phyloP scores from a whole-genome alignment of 2,329 filamentous ascomycete genomes.

The Pseudogymnoascus sp. region DNA sequence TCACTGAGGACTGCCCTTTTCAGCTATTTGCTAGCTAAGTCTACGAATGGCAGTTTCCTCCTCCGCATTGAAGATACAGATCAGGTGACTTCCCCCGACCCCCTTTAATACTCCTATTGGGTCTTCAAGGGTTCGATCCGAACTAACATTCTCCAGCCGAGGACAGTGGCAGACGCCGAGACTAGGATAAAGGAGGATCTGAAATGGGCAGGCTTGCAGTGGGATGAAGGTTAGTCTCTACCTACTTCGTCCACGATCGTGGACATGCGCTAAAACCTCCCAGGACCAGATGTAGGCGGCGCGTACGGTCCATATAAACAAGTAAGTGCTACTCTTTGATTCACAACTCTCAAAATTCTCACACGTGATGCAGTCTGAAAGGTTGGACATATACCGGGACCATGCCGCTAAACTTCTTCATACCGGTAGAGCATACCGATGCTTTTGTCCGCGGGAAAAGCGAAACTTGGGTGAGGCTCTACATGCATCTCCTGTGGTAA shows the following conservation, averaged over 20 bases:
- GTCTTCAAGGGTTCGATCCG: constrained; percentile 26
- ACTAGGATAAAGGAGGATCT: constrained; percentile 69
- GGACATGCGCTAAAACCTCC: constrained; percentile 10
- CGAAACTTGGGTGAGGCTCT: constrained; percentile 20
- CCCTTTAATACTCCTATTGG: constrained; percentile 7
- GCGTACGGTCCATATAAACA: constrained; percentile 80
- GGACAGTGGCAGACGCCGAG: constrained; percentile 75
- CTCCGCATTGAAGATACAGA: constrained; percentile 93
- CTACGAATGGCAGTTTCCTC: constrained; percentile 83
- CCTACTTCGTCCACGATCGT: not conserved
- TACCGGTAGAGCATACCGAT: constrained; percentile 74
- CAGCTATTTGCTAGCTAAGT: constrained; percentile 84
- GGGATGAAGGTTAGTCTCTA: constrained; percentile 69
- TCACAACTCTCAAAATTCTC: not conserved
- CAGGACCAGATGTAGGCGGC: constrained; percentile 72
- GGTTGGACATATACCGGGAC: constrained; percentile 62
- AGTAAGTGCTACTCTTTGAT: constrained; percentile 35
- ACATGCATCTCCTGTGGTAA: not conserved
- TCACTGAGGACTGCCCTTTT: constrained; percentile 90
- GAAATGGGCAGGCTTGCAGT: constrained; percentile 78
- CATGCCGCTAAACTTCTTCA: constrained; percentile 63
- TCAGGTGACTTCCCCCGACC: constrained; percentile 46
- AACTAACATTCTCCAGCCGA: constrained; percentile 47
- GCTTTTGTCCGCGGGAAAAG: constrained; percentile 69
- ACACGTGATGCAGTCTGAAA: constrained; percentile 55